Evolutionary conservation across 106 monocot species (phyloP).

Genomic region (Xerophyta viscosa): DNA sequence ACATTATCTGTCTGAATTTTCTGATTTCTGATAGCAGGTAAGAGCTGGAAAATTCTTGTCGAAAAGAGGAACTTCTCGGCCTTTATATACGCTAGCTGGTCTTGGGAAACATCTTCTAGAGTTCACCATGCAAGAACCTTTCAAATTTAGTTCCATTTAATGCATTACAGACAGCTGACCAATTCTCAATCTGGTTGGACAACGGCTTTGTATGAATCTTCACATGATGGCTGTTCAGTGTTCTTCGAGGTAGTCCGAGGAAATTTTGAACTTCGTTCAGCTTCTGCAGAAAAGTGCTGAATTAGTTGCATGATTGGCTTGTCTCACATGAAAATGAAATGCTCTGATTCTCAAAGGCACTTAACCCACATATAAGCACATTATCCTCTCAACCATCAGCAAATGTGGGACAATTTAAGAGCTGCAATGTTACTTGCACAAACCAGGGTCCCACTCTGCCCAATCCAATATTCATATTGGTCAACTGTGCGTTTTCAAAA

Average conservation of each 20-base stretch:
- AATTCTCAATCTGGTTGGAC: constrained; percentile 8
- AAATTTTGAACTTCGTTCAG: constrained; percentile 60
- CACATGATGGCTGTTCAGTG: constrained; percentile 64
- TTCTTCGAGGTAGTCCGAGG: constrained; percentile 52
- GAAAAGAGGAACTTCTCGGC: no score
- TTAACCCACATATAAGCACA: neutral
- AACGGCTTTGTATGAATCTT: constrained; percentile 73
- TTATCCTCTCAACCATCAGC: no score
- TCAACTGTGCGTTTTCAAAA: no score
- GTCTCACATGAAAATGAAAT: no score
- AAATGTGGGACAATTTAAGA: neutral
- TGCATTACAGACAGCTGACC: constrained; percentile 2
- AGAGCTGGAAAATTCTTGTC: neutral
- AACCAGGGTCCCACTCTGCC: no score
- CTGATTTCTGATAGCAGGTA: constrained; percentile 2
- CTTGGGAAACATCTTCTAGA: neutral
- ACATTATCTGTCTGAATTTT: no score
- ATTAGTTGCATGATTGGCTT: neutral
- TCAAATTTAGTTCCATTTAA: constrained; percentile 16
- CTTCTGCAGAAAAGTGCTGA: constrained; percentile 25
- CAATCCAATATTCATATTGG: no score
- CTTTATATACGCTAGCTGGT: no score
- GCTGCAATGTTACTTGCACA: no score
- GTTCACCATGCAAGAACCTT: constrained; percentile 1
- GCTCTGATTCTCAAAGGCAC: neutral